phyloP scores from a whole-genome alignment of 2,329 filamentous ascomycete species.

The Colletotrichum sp. region DNA sequence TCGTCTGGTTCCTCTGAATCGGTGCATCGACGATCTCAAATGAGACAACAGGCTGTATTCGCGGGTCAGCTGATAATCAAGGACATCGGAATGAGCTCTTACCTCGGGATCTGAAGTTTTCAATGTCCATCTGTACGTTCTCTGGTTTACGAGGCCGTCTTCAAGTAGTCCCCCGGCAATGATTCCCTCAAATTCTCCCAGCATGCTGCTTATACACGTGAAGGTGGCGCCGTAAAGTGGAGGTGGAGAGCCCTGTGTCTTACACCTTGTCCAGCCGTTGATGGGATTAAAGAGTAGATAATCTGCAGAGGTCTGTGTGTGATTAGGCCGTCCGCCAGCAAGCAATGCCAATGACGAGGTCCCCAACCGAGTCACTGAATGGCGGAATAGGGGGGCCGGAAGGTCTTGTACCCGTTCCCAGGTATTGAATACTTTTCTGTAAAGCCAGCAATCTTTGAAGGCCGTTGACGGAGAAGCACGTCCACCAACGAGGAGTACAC shows the following conservation, averaged over 20 bases:
- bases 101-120: slow-evolving; percentile 42
- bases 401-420: slow-evolving; percentile 73
- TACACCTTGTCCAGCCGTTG: slow-evolving; percentile 53
- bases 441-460: slow-evolving; percentile 78
- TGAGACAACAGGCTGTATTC: neutral
- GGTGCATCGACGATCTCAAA: neutral
- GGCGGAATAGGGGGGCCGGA: slow-evolving; percentile 77
- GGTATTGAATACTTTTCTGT: slow-evolving; percentile 52
- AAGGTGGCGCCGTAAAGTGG: slow-evolving; percentile 51
- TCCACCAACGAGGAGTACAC: slow-evolving; percentile 75
- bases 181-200: slow-evolving; percentile 58
- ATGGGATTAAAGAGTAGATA: slow-evolving; percentile 58
- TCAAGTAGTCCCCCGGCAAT: slow-evolving; percentile 74
- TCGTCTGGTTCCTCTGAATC: neutral
- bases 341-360: slow-evolving; percentile 59
- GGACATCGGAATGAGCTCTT: slow-evolving; percentile 17
- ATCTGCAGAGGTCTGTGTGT: slow-evolving; percentile 51
- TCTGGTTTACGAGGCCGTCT: slow-evolving; percentile 66
- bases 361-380: slow-evolving; percentile 64
- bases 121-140: slow-evolving; percentile 70
- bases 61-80: neutral
- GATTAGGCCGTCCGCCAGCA: slow-evolving; percentile 64
- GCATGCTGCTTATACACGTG: slow-evolving; percentile 28
- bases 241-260: slow-evolving; percentile 34
- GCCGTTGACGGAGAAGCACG: slow-evolving; percentile 76